phyloP scores from a whole-genome alignment of 2,329 filamentous ascomycete species.

The Trichoderma brevicompactum region DNA sequence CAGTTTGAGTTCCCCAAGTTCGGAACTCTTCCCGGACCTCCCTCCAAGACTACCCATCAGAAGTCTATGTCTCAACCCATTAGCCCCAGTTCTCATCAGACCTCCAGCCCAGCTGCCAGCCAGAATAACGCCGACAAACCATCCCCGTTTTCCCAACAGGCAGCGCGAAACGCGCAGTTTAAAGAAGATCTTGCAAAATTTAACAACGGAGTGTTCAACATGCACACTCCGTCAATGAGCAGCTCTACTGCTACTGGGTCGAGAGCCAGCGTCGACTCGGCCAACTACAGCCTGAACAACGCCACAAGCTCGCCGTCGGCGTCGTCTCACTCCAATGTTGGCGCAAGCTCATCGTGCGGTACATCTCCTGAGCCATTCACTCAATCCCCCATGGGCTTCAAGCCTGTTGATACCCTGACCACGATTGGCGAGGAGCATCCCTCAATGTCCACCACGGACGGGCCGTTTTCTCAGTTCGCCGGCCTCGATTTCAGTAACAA shows the following conservation, averaged over 20 bases:
- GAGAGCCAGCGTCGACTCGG: constrained; percentile 56
- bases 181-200: constrained; percentile 60
- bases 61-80: constrained; percentile 40
- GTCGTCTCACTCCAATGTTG: constrained; percentile 63
- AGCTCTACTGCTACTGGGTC: constrained; percentile 54
- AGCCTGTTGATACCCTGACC: constrained; percentile 64
- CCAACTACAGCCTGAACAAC: constrained; percentile 50
- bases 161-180: constrained; percentile 35
- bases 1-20: constrained; percentile 97
- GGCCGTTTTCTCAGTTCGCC: constrained; percentile 40
- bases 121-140: constrained; percentile 37
- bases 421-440: constrained; percentile 70
- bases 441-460: constrained; percentile 44
- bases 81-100: constrained; percentile 38
- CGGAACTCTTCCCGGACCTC: constrained; percentile 67
- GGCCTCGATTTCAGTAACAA: constrained; percentile 51
- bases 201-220: constrained; percentile 43
- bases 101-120: constrained; percentile 39
- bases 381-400: constrained; percentile 70
- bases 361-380: constrained; percentile 78
- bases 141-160: constrained; percentile 32
- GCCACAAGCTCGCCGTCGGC: constrained; percentile 68
- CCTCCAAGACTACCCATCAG: constrained; percentile 36
- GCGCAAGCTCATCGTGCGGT: constrained; percentile 69
- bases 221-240: constrained; percentile 62